Evolutionary conservation across 805 yeast species (phyloP).

Genomic region (Lachancea cidri): DNA sequence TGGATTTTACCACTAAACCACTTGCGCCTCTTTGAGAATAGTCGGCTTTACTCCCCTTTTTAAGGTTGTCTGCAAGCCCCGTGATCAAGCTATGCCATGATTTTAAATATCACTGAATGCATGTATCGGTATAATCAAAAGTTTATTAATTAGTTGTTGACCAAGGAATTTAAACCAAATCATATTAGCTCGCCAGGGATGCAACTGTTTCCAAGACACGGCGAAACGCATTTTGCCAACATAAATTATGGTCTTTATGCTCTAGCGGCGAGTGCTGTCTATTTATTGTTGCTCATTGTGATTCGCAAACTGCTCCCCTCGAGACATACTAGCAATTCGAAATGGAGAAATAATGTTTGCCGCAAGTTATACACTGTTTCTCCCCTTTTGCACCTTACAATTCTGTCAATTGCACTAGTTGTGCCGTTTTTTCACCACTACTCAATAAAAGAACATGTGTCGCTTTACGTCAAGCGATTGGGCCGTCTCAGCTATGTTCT

Average conservation of each 20-base stretch:
- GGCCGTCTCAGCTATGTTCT: slow-evolving; percentile 60
- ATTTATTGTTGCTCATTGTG: slow-evolving; percentile 34
- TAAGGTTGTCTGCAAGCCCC: too few species aligned
- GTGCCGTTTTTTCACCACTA: slow-evolving; percentile 33
- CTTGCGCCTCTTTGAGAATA: slow-evolving; percentile 16
- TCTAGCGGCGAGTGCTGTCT: slow-evolving; percentile 38
- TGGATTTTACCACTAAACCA: slow-evolving; percentile 29
- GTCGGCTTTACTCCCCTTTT: too few species aligned
- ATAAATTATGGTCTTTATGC: slow-evolving; percentile 55
- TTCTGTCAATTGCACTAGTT: slow-evolving; percentile 31
- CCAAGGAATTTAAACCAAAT: neutral
- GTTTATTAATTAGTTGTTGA: neutral
- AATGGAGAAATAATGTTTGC: slow-evolving; percentile 31
- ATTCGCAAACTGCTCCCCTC: slow-evolving; percentile 32
- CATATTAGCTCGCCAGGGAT: neutral
- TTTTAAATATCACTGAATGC: too few species aligned
- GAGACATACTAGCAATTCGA: slow-evolving; percentile 39
- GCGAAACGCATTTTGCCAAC: slow-evolving; percentile 49
- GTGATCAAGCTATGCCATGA: too few species aligned
- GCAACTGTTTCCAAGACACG: slow-evolving; percentile 39
- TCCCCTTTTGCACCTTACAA: slow-evolving; percentile 33
- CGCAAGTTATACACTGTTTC: slow-evolving; percentile 34
- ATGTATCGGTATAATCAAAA: too few species aligned
- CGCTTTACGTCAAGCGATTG: slow-evolving; percentile 43
- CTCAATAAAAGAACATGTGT: slow-evolving; percentile 24